A percentile compares a stretch with the other conserved stretches of the same genome.
These are phyloP conservation scores for Coleophoma eucalyptorum DNA, from an alignment of 2,329 filamentous ascomycete species.

Conservation along the genomic window DNA sequence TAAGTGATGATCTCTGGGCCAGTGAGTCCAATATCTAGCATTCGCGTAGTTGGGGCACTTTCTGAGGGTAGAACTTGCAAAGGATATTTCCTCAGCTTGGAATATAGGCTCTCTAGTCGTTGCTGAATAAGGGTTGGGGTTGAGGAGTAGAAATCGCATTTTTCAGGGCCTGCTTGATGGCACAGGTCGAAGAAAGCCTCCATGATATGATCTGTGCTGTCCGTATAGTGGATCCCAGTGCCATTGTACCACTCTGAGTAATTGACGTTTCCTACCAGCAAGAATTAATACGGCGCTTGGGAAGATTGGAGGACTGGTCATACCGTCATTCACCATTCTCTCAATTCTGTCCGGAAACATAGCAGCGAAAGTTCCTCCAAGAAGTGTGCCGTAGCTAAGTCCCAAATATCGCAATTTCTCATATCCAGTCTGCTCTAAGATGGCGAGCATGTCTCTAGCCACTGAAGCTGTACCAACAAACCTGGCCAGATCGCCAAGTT, in stretches of 20 bases:
- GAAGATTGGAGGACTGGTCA: neutral
- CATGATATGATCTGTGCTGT: conserved; percentile 18
- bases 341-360: conserved; percentile 35
- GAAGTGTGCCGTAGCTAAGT: conserved; percentile 40
- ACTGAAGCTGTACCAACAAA: conserved; percentile 18
- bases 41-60: neutral
- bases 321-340: conserved; percentile 27
- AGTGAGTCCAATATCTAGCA: neutral
- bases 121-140: conserved; percentile 10
- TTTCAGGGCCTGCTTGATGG: conserved; percentile 23
- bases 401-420: conserved; percentile 40
- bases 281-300: neutral
- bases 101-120: conserved; percentile 29
- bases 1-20: conserved; percentile 14
- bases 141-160: conserved; percentile 13
- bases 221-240: conserved; percentile 38
- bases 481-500: neutral
- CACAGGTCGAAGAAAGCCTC: conserved; percentile 16
- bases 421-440: conserved; percentile 19
- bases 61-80: conserved; percentile 4
- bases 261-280: conserved; percentile 8
- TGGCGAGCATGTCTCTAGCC: conserved; percentile 24
- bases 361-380: conserved; percentile 36
- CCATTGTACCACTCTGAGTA: conserved; percentile 15
- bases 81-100: conserved; percentile 28